phyloP scores from a whole-genome alignment of 2,329 filamentous ascomycete genomes.

The Alternaria sp. region DNA sequence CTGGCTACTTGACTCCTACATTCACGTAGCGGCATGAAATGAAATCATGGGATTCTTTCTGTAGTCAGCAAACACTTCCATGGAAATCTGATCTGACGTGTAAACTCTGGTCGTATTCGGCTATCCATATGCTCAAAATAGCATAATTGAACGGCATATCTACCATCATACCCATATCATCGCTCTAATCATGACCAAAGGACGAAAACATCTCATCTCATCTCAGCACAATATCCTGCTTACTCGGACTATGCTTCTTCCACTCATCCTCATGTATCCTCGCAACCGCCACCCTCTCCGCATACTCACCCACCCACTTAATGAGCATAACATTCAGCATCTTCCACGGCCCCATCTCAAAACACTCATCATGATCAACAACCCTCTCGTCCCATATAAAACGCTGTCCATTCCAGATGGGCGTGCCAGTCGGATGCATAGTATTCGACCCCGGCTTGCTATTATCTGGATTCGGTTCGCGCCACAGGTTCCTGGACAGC shows the following conservation, averaged over 20 bases:
- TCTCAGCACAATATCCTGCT: constrained; percentile 33
- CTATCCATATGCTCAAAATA: not conserved
- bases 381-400: constrained; percentile 40
- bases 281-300: constrained; percentile 39
- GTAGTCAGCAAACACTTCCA: not conserved
- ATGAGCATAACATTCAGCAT: constrained; percentile 45
- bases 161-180: not conserved
- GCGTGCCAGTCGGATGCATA: constrained; percentile 41
- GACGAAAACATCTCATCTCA: constrained; percentile 20
- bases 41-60: not conserved
- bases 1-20: not conserved
- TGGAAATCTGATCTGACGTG: not conserved
- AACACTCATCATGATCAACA: constrained; percentile 32
- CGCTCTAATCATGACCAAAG: not conserved
- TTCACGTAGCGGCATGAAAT: not conserved
- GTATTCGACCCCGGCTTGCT: constrained; percentile 19
- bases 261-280: constrained; percentile 44
- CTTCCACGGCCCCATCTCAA: constrained; percentile 34
- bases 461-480: constrained; percentile 20
- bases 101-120: not conserved
- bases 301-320: constrained; percentile 32
- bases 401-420: constrained; percentile 36
- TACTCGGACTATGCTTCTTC: constrained; percentile 21
- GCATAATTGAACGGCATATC: not conserved
- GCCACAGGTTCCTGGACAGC: constrained; percentile 35